Base-by-base conservation (phyloP, 1,139 yeast genomes). In the Meyerozyma smithsonii region DNA sequence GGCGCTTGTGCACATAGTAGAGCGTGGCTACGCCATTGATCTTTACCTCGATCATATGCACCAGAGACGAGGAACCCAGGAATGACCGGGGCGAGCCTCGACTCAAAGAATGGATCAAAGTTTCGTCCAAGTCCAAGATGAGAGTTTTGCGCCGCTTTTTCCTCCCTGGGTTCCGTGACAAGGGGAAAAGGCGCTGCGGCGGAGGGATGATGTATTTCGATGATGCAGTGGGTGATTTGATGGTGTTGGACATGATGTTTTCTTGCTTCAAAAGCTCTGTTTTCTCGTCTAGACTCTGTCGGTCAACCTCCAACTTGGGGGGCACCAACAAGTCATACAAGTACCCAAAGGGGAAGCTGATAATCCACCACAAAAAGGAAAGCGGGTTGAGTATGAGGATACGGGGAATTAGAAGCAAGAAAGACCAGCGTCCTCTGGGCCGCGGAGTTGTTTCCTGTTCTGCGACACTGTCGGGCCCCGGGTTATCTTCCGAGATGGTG, bases 1-100 rank as follows among this genome's bases (percentile, higher is more conserved):
- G 98, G 43, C 98, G 72, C 58, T 90, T 92, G 55, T 88, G 87
- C 16, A 92, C 96, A 56, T 85, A 85, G 61, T 92, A 92, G 20
- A 92, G 67, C 2, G 96, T 82, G 2, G 96, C 82, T 35, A 79
- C 62, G 45, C 74, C 70, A 47, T 76, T 75, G 39, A 89, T 72
- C 51, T 80, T 84, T 44, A 92, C 90, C 62, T 92, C 97, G 39
- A 92, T 86, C 76, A 89, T 82, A 52, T 83, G 88, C 37, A 81
- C 77, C 24, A 76, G 65, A 8, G 79, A 65, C 45, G 77, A 72
- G 23, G 62, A 51, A 44, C 57, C 61, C 12, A 46, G 46, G 50
- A 58, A 67, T 24, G 59, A 66, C 43, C 66, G 64, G 28, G 65
- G 81, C 41, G 68, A 71, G 36, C 77, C 79, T 42, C 95, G 71